Conservation (phyloP, 1,284 basidiomycete genomes). For the Puccinia hordei region DNA sequence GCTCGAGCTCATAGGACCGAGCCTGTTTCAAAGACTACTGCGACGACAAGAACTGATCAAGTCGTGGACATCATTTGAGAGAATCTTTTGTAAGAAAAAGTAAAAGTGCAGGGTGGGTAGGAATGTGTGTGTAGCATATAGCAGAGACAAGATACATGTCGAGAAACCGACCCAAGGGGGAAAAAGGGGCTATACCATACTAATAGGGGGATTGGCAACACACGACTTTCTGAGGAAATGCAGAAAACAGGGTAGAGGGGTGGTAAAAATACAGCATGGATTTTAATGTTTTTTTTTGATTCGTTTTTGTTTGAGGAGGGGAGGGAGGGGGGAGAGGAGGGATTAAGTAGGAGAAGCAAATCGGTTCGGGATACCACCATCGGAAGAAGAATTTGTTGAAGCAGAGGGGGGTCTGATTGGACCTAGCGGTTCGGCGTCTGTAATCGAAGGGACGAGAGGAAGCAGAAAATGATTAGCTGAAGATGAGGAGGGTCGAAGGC, state of each 20-base stretch:
- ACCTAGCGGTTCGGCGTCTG: constrained; percentile 48
- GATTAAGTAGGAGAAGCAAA: constrained; percentile 44
- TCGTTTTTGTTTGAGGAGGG: neutral
- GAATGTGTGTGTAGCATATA: too few relatives aligned
- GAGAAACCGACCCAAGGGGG: too few relatives aligned
- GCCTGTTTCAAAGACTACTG: too few relatives aligned
- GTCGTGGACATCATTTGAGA: too few relatives aligned
- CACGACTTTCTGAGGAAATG: neutral
- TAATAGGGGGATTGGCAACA: too few relatives aligned
- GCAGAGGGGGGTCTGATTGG: constrained; percentile 47
- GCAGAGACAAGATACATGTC: too few relatives aligned
- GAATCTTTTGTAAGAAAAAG: too few relatives aligned
- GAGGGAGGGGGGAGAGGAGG: too few relatives aligned
- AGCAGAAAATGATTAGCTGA: neutral
- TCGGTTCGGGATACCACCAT: constrained; percentile 40
- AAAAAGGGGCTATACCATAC: too few relatives aligned
- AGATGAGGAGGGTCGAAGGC: neutral
- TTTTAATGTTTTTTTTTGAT: neutral
- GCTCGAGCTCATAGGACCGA: too few relatives aligned
- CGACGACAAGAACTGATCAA: too few relatives aligned
- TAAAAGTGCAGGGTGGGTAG: too few relatives aligned
- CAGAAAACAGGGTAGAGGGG: neutral
- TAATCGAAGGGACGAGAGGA: neutral
- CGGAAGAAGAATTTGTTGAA: constrained; percentile 26
- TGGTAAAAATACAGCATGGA: neutral